Evolutionary conservation across 805 yeast genomes (phyloP), one percentile per base, ranked within the genome.

Genomic region (Starmerella apis): DNA sequence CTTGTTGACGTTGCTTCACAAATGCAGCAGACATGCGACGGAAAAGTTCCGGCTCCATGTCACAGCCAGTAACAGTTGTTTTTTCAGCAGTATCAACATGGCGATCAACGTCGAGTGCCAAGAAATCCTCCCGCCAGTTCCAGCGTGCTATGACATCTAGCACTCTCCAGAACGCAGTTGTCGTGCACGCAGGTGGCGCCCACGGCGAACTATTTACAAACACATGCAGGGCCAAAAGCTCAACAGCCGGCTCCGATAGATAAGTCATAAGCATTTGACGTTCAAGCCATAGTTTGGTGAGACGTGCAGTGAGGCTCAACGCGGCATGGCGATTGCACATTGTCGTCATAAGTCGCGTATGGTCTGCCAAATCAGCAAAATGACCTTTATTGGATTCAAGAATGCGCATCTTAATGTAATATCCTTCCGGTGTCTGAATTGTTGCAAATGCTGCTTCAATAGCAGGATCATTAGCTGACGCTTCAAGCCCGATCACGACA

Each of bases 111-210:
- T 92, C 96, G 53, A 92, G 67, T 48, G 88, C 76, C 53, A 92
- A 68, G 1, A 95, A 83, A 43, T 82, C 86, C 55, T 84, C 94
- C 59, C 78, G 82, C 98, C 98, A 92, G 65, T 92, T 87, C 98
- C 98, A 92, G 38, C 67, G 68, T 23, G 94, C 74, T 41, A 92
- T 64, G 59, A 82, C 84, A 43, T 76, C 70, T 33, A 92, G 63
- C 11, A 81, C 75, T 52, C 92, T 80, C 51, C 85, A 68, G 63
- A 92, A 86, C 5, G 95, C 98, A 49, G 82, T 75, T 54, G 79
- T 81, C 8, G 82, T 79, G 49, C 90, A 80, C 24, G 81, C 77
- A 3, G 98, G 97, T 1, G 78, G 74, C 1, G 78, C 73, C 67
- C 76, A 88, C n/a, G 96, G 95, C 0, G 84, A 80, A 8, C 88